These are phyloP conservation scores for Leptomonas seymouri DNA, from an alignment of 208 protist genomes.

Conservation along the genomic window DNA sequence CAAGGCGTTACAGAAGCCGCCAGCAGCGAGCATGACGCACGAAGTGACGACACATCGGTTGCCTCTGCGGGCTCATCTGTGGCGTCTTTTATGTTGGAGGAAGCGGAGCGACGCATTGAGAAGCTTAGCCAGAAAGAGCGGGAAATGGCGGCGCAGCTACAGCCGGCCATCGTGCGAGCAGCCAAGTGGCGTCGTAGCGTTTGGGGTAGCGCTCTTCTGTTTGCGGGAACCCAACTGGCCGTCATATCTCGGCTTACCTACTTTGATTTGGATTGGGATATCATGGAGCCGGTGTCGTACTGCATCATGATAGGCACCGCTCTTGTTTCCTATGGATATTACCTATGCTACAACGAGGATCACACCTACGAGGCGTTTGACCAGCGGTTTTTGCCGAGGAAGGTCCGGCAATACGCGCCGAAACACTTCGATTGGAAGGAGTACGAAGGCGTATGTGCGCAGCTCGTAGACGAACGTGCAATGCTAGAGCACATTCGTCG, in stretches of 20 bases:
- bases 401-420: constrained; percentile 66
- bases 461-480: constrained; percentile 46
- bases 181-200: constrained; percentile 61
- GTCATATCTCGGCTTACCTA: constrained; percentile 86
- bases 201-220: constrained; percentile 65
- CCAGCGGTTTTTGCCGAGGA: constrained; percentile 40
- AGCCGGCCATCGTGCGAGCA: constrained; percentile 52
- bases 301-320: constrained; percentile 65
- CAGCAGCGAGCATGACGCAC: neutral
- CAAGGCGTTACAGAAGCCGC: neutral
- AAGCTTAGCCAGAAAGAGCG: constrained; percentile 38
- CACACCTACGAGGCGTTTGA: constrained; percentile 69
- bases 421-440: constrained; percentile 72
- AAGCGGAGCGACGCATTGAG: constrained; percentile 38
- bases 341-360: constrained; percentile 53
- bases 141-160: constrained; percentile 41
- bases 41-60: neutral
- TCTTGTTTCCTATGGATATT: constrained; percentile 73
- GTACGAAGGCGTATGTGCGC: constrained; percentile 50
- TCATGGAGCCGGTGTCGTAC: constrained; percentile 91
- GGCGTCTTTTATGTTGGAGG: constrained; percentile 46
- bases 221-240: constrained; percentile 68
- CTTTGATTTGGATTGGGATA: constrained; percentile 91
- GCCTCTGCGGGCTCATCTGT: neutral
- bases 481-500: constrained; percentile 43